Conservation (phyloP, 139 green algal genomes). For the Haematococcus sp. region DNA sequence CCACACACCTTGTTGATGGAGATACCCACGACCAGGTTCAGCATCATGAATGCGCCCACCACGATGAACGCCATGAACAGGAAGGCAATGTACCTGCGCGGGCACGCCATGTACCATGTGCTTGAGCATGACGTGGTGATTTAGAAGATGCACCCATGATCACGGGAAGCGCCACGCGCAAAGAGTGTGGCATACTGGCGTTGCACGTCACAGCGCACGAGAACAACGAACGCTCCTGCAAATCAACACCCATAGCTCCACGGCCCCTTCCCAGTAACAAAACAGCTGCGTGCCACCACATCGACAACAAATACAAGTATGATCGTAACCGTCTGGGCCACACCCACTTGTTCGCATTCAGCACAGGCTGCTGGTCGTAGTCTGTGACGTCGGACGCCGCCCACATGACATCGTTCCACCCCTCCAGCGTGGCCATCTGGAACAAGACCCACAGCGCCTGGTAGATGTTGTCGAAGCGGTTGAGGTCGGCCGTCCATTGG, state of each 20-base stretch:
- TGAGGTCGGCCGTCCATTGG: conserved; percentile 1
- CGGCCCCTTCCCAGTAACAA: no score
- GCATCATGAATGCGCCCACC: conserved; percentile 30
- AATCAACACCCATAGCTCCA: no score
- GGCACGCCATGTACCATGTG: no score
- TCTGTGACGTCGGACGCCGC: conserved; percentile 40
- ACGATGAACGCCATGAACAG: conserved; percentile 60
- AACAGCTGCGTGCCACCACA: no score
- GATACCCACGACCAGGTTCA: conserved; percentile 20
- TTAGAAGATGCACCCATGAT: conserved; percentile 7
- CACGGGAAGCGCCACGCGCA: conserved; percentile 27
- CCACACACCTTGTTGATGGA: conserved; percentile 9
- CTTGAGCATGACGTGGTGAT: not conserved
- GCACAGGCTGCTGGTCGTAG: conserved; percentile 52
- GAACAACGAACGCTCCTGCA: no score
- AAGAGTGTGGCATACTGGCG: no score
- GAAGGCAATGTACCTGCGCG: conserved; percentile 16
- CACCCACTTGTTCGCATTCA: conserved; percentile 39
- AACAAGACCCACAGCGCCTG: conserved; percentile 59
- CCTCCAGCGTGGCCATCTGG: conserved; percentile 21
- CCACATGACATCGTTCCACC: conserved; percentile 62
- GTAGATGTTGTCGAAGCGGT: conserved; percentile 60
- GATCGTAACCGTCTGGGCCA: no score
- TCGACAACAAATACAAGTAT: no score
- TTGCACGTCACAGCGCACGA: no score